A percentile compares a stretch with the other conserved stretches of the same genome.
These are phyloP conservation scores for Phytomonas sp. DNA, from an alignment of 208 protist species.

Conservation along the genomic window DNA sequence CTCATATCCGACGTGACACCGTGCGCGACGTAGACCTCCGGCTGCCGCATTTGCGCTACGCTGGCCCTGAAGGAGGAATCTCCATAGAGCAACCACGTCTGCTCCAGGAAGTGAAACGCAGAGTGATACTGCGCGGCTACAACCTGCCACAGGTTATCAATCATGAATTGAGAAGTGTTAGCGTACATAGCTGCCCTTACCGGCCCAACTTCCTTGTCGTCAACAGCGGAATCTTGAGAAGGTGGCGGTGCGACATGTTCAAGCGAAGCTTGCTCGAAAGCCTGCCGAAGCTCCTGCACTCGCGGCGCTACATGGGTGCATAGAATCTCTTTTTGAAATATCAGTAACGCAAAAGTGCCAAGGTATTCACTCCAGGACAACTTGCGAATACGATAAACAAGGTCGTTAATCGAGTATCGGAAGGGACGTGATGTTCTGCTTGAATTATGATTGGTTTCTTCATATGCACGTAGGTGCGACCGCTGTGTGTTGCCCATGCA, in stretches of 20 bases:
- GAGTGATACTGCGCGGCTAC: slow-evolving; percentile 38
- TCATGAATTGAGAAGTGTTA: slow-evolving; percentile 38
- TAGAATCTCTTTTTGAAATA: slow-evolving; percentile 19
- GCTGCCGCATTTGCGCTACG: slow-evolving; percentile 20
- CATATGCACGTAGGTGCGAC: background rate
- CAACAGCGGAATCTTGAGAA: background rate
- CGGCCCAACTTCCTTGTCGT: background rate
- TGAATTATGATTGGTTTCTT: background rate
- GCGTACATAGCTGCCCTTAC: background rate
- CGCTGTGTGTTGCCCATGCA: background rate
- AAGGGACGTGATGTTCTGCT: background rate
- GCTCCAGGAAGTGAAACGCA: slow-evolving; percentile 39
- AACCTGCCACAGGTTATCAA: slow-evolving; percentile 60
- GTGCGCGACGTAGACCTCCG: slow-evolving; percentile 26
- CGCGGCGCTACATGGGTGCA: slow-evolving; percentile 14
- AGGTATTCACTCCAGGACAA: slow-evolving; percentile 33
- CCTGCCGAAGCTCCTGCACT: slow-evolving; percentile 19
- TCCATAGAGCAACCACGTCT: slow-evolving; percentile 53
- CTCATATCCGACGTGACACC: slow-evolving; percentile 21
- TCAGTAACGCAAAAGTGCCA: slow-evolving; percentile 32
- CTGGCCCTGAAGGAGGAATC: slow-evolving; percentile 12
- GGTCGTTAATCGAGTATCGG: background rate
- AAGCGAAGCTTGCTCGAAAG: background rate
- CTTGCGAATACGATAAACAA: background rate
- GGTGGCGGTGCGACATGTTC: background rate